Conservation (phyloP, 1,284 basidiomycete genomes). For the Xerocomus cyaneibrunnescens region DNA sequence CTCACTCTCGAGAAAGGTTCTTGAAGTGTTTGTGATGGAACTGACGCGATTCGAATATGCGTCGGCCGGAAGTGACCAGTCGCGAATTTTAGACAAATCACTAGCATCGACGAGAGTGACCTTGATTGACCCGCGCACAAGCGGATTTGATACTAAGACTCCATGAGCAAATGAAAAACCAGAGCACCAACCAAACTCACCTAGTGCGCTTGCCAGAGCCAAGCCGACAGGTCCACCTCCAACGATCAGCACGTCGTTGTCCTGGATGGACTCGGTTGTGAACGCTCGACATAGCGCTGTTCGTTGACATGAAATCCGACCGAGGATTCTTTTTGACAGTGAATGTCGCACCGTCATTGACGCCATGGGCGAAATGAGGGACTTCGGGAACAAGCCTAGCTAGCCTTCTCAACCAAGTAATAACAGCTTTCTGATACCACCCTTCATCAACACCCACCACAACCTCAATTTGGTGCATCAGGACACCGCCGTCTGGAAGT, state of each 20-base stretch:
- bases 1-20: constrained; percentile 72
- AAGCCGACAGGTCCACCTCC: constrained; percentile 94
- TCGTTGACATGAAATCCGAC: constrained; percentile 4
- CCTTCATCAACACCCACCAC: neutral
- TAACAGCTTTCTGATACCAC: no score
- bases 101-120: constrained; percentile 81
- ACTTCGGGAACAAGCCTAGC: neutral
- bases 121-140: constrained; percentile 49
- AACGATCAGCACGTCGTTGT: constrained; percentile 88
- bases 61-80: constrained; percentile 62
- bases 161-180: constrained; percentile 1
- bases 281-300: constrained; percentile 12
- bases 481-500: no score
- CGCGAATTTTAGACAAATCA: constrained; percentile 64
- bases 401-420: no score
- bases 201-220: constrained; percentile 83
- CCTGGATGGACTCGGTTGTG: constrained; percentile 33
- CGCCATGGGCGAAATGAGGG: neutral
- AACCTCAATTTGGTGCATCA: no score
- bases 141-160: constrained; percentile 52
- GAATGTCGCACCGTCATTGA: constrained; percentile 3
- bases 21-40: constrained; percentile 85
- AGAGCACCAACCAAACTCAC: constrained; percentile 44
- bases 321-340: constrained; percentile 10
- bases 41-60: constrained; percentile 87